Percentiles rank a stretch among this genome's conserved stretches.
phyloP scores from a whole-genome alignment of 2,329 filamentous ascomycete species.

The Sporothrix brasiliensis region DNA sequence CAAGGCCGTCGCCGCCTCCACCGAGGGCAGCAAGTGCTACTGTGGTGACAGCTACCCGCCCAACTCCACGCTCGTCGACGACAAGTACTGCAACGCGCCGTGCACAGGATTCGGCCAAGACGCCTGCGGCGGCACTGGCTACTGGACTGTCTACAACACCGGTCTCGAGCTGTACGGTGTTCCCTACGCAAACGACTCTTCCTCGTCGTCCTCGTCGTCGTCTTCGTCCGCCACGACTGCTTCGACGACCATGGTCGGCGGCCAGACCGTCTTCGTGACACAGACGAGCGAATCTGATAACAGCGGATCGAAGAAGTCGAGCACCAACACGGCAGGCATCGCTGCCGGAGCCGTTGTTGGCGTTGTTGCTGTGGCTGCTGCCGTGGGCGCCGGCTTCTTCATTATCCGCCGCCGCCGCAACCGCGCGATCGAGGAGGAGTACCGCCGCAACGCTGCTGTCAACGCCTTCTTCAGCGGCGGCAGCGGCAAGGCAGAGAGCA shows the following conservation, averaged over 20 bases:
- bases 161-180: slow-evolving; percentile 50
- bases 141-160: slow-evolving; percentile 56
- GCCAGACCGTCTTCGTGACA: slow-evolving; percentile 38
- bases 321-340: slow-evolving; percentile 74
- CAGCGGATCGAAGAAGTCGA: slow-evolving; percentile 34
- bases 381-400: slow-evolving; percentile 71
- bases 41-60: slow-evolving; percentile 73
- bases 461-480: slow-evolving; percentile 72
- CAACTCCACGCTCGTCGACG: slow-evolving; percentile 54
- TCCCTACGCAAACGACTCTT: slow-evolving; percentile 40
- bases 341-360: slow-evolving; percentile 87
- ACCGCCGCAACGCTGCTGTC: slow-evolving; percentile 77
- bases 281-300: slow-evolving; percentile 38
- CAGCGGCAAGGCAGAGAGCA: slow-evolving; percentile 60
- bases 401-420: slow-evolving; percentile 75
- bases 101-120: slow-evolving; percentile 67
- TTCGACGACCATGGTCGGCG: slow-evolving; percentile 35
- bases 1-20: slow-evolving; percentile 63
- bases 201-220: slow-evolving; percentile 28
- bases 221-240: slow-evolving; percentile 18
- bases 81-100: slow-evolving; percentile 62
- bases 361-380: slow-evolving; percentile 67
- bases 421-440: slow-evolving; percentile 78
- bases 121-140: slow-evolving; percentile 63
- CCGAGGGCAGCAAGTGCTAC: slow-evolving; percentile 65